phyloP scores from a whole-genome alignment of 257 asterid species.

The Penstemon davidsonii region DNA sequence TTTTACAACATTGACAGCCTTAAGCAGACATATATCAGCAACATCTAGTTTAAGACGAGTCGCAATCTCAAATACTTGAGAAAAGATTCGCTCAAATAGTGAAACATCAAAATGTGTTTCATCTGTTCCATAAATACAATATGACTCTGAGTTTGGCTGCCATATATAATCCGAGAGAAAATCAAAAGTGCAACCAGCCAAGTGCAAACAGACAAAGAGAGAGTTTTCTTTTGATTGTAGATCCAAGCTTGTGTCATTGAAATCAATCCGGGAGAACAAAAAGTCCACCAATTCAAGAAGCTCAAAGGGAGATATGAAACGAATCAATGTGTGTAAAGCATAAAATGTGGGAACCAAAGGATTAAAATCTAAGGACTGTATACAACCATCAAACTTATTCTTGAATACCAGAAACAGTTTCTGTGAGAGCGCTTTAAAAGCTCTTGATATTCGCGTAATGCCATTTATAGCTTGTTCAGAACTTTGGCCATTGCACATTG shows the following conservation, averaged over 20 bases:
- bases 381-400: constrained; percentile 57
- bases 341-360: constrained; percentile 50
- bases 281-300: constrained; percentile 64
- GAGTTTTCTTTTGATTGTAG: constrained; percentile 42
- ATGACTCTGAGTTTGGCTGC: constrained; percentile 33
- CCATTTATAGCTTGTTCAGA: constrained; percentile 37
- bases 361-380: constrained; percentile 45
- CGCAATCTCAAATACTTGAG: constrained; percentile 51
- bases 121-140: constrained; percentile 32
- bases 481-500: constrained; percentile 33
- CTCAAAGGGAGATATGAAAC: constrained; percentile 51
- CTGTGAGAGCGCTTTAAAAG: constrained; percentile 49
- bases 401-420: constrained; percentile 56
- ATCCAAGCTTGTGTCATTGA: constrained; percentile 29
- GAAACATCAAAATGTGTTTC: constrained; percentile 42
- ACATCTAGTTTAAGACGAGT: constrained; percentile 49
- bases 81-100: constrained; percentile 51
- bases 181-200: constrained; percentile 64
- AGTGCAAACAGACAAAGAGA: constrained; percentile 56
- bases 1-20: constrained; percentile 64
- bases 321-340: constrained; percentile 47
- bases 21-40: constrained; percentile 68
- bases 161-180: constrained; percentile 43
- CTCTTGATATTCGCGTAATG: constrained; percentile 40
- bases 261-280: constrained; percentile 61